Percentiles rank a stretch among this genome's conserved stretches.
These are phyloP conservation scores for Agrocybe pediades DNA, from an alignment of 768 basidiomycete genomes.

Conservation along the genomic window DNA sequence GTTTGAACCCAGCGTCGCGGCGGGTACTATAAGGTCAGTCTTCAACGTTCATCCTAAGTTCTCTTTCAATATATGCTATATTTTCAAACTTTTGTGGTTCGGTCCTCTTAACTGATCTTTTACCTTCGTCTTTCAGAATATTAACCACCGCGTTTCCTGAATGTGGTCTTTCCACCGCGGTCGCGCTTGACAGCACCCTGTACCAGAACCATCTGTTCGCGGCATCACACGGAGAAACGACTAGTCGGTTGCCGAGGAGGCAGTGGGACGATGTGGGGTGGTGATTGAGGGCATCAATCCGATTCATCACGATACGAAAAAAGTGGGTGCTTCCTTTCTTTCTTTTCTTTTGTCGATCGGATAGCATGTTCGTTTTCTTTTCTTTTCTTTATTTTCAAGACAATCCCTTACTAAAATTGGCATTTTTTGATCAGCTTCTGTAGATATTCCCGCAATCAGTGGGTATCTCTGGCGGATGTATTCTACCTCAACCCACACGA, in stretches of 20 bases:
- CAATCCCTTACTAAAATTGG: too few relatives aligned
- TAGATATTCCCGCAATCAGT: conserved; percentile 95
- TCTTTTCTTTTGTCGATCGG: too few relatives aligned
- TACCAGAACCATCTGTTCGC: conserved; percentile 86
- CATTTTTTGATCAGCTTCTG: too few relatives aligned
- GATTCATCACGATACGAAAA: conserved; percentile 83
- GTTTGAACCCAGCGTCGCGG: conserved; percentile 98
- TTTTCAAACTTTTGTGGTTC: too few relatives aligned
- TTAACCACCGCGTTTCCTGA: conserved; percentile 81
- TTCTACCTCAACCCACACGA: conserved; percentile 85
- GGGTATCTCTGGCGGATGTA: conserved; percentile 95
- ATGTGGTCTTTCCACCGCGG: conserved; percentile 76
- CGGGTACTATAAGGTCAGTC: conserved; percentile 87
- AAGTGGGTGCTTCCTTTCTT: conserved; percentile 38
- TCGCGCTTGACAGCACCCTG: conserved; percentile 81
- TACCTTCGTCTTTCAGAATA: conserved; percentile 43
- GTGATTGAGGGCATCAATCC: conserved; percentile 95
- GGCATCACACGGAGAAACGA: conserved; percentile 55
- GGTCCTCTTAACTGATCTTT: too few relatives aligned
- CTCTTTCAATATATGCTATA: too few relatives aligned
- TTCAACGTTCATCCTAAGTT: too few relatives aligned
- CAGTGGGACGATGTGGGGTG: conserved; percentile 64
- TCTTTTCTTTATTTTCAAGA: too few relatives aligned
- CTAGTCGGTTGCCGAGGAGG: conserved; percentile 28
- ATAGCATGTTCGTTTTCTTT: too few relatives aligned